A percentile compares a stretch with the other conserved stretches of the same genome.
phyloP scores from a whole-genome alignment of 73 alveolate species.

The Effrenium voratum region DNA sequence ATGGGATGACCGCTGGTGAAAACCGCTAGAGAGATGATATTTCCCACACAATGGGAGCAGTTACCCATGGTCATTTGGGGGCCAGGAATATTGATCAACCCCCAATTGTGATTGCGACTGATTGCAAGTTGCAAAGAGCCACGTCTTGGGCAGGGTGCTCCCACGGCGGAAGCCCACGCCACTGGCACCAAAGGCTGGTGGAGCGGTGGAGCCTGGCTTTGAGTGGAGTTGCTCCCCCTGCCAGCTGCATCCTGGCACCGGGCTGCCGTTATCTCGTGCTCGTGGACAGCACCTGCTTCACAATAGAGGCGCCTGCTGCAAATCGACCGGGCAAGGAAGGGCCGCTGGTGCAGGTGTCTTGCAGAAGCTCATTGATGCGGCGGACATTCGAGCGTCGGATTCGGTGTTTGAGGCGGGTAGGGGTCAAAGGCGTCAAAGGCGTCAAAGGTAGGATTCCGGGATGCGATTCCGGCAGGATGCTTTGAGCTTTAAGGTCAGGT shows the following conservation, averaged over 20 bases:
- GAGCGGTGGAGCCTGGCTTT: not conserved
- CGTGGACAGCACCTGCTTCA: constrained; percentile 68
- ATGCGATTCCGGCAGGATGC: not conserved
- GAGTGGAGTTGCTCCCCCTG: not conserved
- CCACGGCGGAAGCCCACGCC: constrained; percentile 72
- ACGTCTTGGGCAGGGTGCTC: constrained; percentile 5
- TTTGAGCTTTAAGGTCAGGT: not conserved
- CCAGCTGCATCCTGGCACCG: constrained; percentile 73
- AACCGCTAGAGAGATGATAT: no score
- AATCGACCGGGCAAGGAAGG: not conserved
- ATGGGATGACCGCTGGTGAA: no score
- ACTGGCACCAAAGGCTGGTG: constrained; percentile 38
- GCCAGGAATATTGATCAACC: no score
- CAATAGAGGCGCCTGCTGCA: constrained; percentile 15
- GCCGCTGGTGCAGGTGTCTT: constrained; percentile 5
- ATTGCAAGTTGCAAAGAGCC: no score
- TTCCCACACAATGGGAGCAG: no score
- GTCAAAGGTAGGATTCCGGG: not conserved
- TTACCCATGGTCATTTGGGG: no score
- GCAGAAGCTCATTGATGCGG: constrained; percentile 69
- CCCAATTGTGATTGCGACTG: no score
- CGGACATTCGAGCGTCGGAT: constrained; percentile 70
- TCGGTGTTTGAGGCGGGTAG: constrained; percentile 43
- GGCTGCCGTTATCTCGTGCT: constrained; percentile 74
- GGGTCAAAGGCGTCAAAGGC: not conserved